Evolutionary conservation across 805 yeast genomes (phyloP), one percentile per base, ranked within the genome.

Genomic region (Lachancea sp.): DNA sequence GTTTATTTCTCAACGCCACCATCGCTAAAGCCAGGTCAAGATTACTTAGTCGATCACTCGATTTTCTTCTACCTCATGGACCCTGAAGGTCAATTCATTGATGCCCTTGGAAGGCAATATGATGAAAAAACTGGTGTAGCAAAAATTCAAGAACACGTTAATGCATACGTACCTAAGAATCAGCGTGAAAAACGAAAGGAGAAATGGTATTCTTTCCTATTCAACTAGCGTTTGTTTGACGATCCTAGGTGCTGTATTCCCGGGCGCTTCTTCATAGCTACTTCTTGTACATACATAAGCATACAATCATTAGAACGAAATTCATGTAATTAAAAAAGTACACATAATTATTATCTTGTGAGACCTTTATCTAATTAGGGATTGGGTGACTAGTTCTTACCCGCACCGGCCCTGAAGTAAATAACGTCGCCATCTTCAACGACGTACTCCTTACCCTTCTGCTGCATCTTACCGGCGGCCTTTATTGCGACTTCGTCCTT

Each of bases 1-100:
- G 98, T 92, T 11, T 92, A 92, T 64, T 92, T 92, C 64, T 86
- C 96, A n/a, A 92, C 98, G 1, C 98, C 98, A 3, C 84, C 89
- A 19, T 77, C 87, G 57, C 82, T 92, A 34, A 86, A 88, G 60
- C 92, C 95, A 0, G 97, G 97, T 15, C 95, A 92, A 64, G 96
- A 92, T 54, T 92, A 92, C 59, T 71, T 92, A 46, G 98, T 92
- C 23, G 98, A 92, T 60, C 98, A 92, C 64, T 90, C 97, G 3
- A 88, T 92, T 44, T 92, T 92, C 76, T 90, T 90, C 66, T 92
- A 92, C 58, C 69, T 92, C 54, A 90, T 92, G 97, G 97, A 92
- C 60, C 89, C 96, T n/a, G 96, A 92, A 60, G 98, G 97, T 35
- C 78, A 86, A 57, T 92, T 87, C 57, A 83, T 90, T 36, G 96